phyloP scores from a whole-genome alignment of 495 filamentous ascomycete genomes.

The Penicillium manginii region DNA sequence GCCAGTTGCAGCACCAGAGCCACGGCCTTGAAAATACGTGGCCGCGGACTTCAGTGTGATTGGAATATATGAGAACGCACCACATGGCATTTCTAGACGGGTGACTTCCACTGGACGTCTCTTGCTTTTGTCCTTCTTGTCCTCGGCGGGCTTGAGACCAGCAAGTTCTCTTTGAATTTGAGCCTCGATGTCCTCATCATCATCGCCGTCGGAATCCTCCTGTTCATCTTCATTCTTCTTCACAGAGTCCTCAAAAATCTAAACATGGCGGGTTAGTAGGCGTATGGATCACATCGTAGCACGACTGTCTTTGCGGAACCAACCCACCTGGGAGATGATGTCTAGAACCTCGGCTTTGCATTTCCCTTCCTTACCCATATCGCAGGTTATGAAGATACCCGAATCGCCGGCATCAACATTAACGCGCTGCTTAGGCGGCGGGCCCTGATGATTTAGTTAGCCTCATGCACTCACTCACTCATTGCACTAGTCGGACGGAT shows the following conservation, averaged over 20 bases:
- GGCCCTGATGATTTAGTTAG: constrained; percentile 32
- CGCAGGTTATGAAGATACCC: constrained; percentile 90
- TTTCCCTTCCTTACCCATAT: constrained; percentile 76
- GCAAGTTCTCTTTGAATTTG: constrained; percentile 80
- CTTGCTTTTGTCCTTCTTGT: constrained; percentile 45
- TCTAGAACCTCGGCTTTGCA: constrained; percentile 72
- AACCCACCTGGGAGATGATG: constrained; percentile 73
- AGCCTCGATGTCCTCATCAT: constrained; percentile 73
- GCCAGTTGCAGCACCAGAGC: no score
- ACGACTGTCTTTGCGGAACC: background rate
- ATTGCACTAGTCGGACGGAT: background rate
- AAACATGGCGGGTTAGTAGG: constrained; percentile 7
- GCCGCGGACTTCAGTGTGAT: background rate
- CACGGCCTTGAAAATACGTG: background rate
- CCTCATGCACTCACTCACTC: constrained; percentile 4
- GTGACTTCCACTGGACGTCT: constrained; percentile 61
- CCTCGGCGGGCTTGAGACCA: constrained; percentile 57
- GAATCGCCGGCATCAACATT: constrained; percentile 73
- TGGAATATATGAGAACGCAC: constrained; percentile 50
- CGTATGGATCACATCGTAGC: background rate
- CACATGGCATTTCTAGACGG: constrained; percentile 76
- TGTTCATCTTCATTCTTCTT: constrained; percentile 30
- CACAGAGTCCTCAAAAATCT: constrained; percentile 31
- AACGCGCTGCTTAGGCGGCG: constrained; percentile 31
- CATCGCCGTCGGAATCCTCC: constrained; percentile 48